phyloP scores from a whole-genome alignment of 805 yeast species.

The Candida patagonica region DNA sequence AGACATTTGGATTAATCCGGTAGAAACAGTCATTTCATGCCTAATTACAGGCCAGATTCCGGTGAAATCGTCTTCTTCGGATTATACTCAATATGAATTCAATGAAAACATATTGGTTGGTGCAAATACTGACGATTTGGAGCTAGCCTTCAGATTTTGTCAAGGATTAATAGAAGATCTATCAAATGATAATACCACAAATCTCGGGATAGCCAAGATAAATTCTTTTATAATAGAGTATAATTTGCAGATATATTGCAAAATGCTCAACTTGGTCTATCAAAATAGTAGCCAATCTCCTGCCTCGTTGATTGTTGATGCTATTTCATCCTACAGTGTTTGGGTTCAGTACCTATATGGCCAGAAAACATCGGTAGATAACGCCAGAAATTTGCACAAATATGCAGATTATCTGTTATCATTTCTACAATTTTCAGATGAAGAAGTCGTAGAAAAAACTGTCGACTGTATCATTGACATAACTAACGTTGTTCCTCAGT shows the following conservation, averaged over 20 bases:
- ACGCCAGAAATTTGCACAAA: slow-evolving; percentile 1
- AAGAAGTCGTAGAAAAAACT: slow-evolving; percentile 10
- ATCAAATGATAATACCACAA: slow-evolving; percentile 2
- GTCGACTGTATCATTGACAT: slow-evolving; percentile 14
- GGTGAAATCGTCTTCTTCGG: neutral
- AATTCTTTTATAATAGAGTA: neutral
- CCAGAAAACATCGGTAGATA: neutral
- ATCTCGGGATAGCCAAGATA: slow-evolving; percentile 1
- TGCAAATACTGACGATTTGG: slow-evolving; percentile 4
- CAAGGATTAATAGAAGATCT: slow-evolving; percentile 23
- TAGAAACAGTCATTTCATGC: neutral
- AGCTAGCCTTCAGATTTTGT: slow-evolving; percentile 18
- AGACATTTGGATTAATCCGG: slow-evolving; percentile 28
- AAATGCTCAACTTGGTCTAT: neutral
- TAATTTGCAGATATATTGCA: slow-evolving; percentile 2
- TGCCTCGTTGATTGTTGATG: neutral
- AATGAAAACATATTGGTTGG: neutral
- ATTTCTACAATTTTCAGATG: slow-evolving; percentile 10
- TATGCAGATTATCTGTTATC: slow-evolving; percentile 1
- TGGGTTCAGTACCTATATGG: slow-evolving; percentile 4
- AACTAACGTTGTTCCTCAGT: slow-evolving; percentile 6
- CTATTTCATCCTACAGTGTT: neutral
- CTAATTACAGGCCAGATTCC: neutral
- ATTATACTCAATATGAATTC: neutral
- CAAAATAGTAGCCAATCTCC: neutral